Evolutionary conservation across 2,329 filamentous ascomycete genomes (phyloP).

Genomic region (Talaromyces albobiverticillius): DNA sequence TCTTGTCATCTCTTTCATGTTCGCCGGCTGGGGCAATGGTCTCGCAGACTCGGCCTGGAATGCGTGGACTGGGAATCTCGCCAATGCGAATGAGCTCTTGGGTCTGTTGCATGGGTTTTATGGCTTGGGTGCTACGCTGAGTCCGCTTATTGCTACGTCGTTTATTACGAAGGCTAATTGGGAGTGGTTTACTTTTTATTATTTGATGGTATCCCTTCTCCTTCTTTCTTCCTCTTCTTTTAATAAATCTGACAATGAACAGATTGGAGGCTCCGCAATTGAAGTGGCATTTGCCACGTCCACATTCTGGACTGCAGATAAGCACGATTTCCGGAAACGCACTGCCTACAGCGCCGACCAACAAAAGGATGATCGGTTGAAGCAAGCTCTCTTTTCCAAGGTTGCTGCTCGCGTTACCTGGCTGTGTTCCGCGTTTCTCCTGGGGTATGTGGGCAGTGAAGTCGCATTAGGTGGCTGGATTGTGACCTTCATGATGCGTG

Average conservation of each 20-base stretch:
- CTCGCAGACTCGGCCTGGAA: constrained; percentile 56
- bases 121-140: constrained; percentile 65
- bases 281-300: constrained; percentile 47
- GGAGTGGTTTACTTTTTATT: constrained; percentile 73
- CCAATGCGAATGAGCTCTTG: constrained; percentile 67
- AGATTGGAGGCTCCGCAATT: constrained; percentile 42
- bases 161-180: constrained; percentile 64
- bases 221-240: too few species aligned
- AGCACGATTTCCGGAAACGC: constrained; percentile 14
- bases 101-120: constrained; percentile 70
- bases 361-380: constrained; percentile 10
- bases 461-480: constrained; percentile 74
- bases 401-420: constrained; percentile 54
- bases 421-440: constrained; percentile 68
- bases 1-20: constrained; percentile 61
- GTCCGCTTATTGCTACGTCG: constrained; percentile 67
- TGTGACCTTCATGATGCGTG: constrained; percentile 79
- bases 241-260: too few species aligned
- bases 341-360: neutral
- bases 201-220: constrained; percentile 59
- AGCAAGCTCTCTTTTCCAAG: constrained; percentile 13
- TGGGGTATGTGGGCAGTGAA: constrained; percentile 76
- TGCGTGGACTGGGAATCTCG: constrained; percentile 68
- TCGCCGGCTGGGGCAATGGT: constrained; percentile 71
- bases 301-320: constrained; percentile 19